Conservation (phyloP, 176 grass and related monocot species). For the Thalia dealbata region DNA sequence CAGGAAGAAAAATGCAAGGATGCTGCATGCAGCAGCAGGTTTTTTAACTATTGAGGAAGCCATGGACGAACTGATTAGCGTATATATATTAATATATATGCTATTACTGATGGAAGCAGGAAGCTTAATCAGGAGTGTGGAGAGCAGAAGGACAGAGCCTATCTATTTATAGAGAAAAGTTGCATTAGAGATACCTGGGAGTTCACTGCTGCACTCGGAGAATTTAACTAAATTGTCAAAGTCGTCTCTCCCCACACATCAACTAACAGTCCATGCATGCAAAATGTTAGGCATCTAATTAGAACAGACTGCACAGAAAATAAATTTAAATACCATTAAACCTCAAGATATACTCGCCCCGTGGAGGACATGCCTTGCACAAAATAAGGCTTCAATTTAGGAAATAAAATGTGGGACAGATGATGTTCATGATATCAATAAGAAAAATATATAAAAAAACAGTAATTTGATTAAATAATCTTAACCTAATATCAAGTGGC, state of each 20-base stretch:
- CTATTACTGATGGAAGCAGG: not conserved
- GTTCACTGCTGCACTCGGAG: too few relatives aligned
- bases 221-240: too few relatives aligned
- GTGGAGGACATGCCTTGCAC: too few relatives aligned
- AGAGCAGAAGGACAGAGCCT: not conserved
- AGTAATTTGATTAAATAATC: too few relatives aligned
- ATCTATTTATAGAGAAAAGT: constrained; percentile 34
- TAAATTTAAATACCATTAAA: not conserved
- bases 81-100: not conserved
- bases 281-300: not conserved
- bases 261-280: not conserved
- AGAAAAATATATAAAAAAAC: too few relatives aligned
- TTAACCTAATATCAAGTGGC: too few relatives aligned
- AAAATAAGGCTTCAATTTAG: too few relatives aligned
- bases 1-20: constrained; percentile 23
- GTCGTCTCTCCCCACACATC: not conserved
- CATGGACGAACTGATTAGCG: constrained; percentile 29
- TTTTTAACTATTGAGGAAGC: not conserved
- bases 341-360: not conserved
- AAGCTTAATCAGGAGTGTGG: not conserved
- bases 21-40: not conserved
- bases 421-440: too few relatives aligned
- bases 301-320: not conserved
- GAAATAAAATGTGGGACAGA: too few relatives aligned
- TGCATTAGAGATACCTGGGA: too few relatives aligned